Percentiles rank a stretch among this genome's conserved stretches.
Conservation (phyloP, 2,329 filamentous ascomycete species). For the Ceratocystis alfenasii region DNA sequence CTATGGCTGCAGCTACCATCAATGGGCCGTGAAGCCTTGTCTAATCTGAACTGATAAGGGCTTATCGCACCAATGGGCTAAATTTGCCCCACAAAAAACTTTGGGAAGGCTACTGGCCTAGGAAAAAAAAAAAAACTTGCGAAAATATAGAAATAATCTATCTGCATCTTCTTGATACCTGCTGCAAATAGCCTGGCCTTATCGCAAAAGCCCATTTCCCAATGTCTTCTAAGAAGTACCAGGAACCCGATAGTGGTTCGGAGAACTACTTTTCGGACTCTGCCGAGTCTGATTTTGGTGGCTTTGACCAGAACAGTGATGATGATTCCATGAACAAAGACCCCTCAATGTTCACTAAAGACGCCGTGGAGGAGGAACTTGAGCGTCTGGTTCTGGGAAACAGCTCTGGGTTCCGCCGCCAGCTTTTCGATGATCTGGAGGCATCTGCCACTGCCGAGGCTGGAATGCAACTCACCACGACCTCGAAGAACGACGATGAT, state of each 20-base stretch:
- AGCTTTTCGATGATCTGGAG: conserved; percentile 44
- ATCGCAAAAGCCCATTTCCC: neutral
- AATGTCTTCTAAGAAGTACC: conserved; percentile 18
- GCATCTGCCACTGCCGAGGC: conserved; percentile 26
- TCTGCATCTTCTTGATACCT: neutral
- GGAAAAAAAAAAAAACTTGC: conserved; percentile 21
- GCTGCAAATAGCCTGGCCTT: neutral
- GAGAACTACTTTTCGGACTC: conserved; percentile 28
- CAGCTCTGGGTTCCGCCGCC: conserved; percentile 65
- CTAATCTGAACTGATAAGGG: conserved; percentile 16
- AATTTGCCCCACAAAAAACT: conserved; percentile 15
- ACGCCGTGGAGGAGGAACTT: conserved; percentile 71
- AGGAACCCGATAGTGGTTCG: conserved; percentile 14
- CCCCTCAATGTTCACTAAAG: conserved; percentile 46
- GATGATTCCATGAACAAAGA: conserved; percentile 24
- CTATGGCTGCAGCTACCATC: conserved; percentile 12
- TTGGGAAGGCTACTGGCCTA: conserved; percentile 16
- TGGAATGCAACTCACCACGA: conserved; percentile 30
- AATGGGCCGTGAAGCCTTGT: conserved; percentile 3
- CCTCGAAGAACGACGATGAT: conserved; percentile 35
- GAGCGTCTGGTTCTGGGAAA: conserved; percentile 84
- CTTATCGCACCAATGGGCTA: conserved; percentile 20
- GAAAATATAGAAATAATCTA: neutral
- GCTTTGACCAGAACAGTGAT: conserved; percentile 27
- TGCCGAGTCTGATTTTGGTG: conserved; percentile 24